These are phyloP conservation scores for Dictyostelium discoideum DNA, from an alignment of 78 protist genomes.

Conservation along the genomic window DNA sequence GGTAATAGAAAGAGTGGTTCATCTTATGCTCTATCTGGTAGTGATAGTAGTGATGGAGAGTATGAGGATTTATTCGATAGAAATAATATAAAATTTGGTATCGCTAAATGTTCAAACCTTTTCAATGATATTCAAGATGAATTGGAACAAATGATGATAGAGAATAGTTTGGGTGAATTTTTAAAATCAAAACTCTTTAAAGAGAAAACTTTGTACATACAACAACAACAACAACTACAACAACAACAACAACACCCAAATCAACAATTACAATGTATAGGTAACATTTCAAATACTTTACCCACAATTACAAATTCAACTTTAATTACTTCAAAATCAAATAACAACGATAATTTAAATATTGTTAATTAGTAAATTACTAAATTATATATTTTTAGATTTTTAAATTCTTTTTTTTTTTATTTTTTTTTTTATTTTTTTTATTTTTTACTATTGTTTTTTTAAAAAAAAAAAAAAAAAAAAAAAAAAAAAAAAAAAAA, in stretches of 20 bases:
- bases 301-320: not conserved
- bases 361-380: not conserved
- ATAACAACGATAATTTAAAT: not conserved
- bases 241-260: not conserved
- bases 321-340: not conserved
- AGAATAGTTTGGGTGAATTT: slow-evolving; percentile 64
- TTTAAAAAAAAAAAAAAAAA: too few relatives aligned
- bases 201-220: not conserved
- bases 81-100: slow-evolving; percentile 56
- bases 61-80: slow-evolving; percentile 23
- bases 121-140: slow-evolving; percentile 80
- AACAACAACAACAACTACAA: not conserved
- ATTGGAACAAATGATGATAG: slow-evolving; percentile 78
- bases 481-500: not conserved
- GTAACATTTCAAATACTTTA: not conserved
- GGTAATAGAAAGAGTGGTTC: not conserved
- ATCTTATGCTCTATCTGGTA: not conserved
- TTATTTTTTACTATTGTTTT: too few relatives aligned
- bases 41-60: slow-evolving; percentile 16
- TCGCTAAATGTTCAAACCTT: not conserved
- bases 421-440: too few relatives aligned
- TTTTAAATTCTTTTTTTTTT: too few relatives aligned
- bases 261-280: not conserved
- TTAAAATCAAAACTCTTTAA: slow-evolving; percentile 49
- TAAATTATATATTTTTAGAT: not conserved